Conservation (phyloP, 2,329 filamentous ascomycete genomes). For the Fusarium paranaense region DNA sequence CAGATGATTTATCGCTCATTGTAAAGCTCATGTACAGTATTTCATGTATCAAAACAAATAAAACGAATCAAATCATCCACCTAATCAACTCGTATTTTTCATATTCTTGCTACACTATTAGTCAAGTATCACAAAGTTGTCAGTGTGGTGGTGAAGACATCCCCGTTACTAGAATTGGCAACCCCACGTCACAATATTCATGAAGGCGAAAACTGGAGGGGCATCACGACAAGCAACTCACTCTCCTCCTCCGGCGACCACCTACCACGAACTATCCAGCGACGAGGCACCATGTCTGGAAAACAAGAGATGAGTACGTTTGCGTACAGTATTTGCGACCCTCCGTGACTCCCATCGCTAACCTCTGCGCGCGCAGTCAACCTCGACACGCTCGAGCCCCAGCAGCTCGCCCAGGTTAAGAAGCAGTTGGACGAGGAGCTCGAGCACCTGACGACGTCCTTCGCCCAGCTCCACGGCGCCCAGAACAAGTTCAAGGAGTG, state of each 20-base stretch:
- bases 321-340: background rate
- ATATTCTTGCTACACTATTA: background rate
- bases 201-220: slow-evolving; percentile 44
- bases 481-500: slow-evolving; percentile 95
- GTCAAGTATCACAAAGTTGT: background rate
- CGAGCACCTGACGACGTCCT: slow-evolving; percentile 91
- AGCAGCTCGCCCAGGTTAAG: slow-evolving; percentile 91
- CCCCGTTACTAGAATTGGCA: slow-evolving; percentile 48
- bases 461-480: slow-evolving; percentile 88
- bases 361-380: slow-evolving; percentile 57
- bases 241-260: slow-evolving; percentile 12
- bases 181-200: slow-evolving; percentile 49
- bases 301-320: slow-evolving; percentile 50
- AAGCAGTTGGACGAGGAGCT: slow-evolving; percentile 97
- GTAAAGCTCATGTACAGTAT: slow-evolving; percentile 17
- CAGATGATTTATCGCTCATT: background rate
- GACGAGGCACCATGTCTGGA: slow-evolving; percentile 46
- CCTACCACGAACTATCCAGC: slow-evolving; percentile 12
- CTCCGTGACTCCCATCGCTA: background rate
- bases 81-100: background rate
- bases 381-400: slow-evolving; percentile 81
- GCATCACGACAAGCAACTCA: slow-evolving; percentile 24
- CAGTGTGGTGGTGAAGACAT: background rate
- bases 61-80: background rate
- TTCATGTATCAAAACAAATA: background rate